Evolutionary conservation across 2,329 filamentous ascomycete genomes (phyloP), one percentile per base, ranked within the genome.

Genomic region (Annulohypoxylon truncatum): DNA sequence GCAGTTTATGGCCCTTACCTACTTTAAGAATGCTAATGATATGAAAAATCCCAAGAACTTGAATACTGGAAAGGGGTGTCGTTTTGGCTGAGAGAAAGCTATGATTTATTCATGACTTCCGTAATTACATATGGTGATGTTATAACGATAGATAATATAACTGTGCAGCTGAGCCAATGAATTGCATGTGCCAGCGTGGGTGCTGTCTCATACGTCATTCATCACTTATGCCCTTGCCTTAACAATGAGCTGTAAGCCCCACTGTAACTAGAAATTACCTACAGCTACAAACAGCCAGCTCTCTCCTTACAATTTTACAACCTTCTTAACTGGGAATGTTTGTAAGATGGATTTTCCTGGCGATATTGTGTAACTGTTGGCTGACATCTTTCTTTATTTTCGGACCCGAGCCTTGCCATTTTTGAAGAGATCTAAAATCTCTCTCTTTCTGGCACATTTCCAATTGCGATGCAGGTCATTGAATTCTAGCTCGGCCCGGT

Each of bases 211-310:
- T 67, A 67, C 65, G 61, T 68, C 65, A 68, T 62, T 42, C 18
- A 22, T 3, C 9, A 15, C 42, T 53, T 26, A 51, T 48, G 31
- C 52, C 31, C 42, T 38, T 22, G 35, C 31, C 35, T 44, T 22
- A 46, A 42, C 24, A 35, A 40, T 35, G 53, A 61, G 61, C 65
- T 65, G 57, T 51, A 61, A 64, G 65, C 65, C 56, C 65, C 65
- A 67, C 65, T 64, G 61, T 50, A 67, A 51, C 65, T 53, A 44
- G 29, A 61, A 58, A 54, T 50, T 33, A 46, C 29, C 44, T 33
- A 46, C 29, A 46, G 44, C 50, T 60, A 44, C 55, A 53, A 61
- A 63, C 46, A 42, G 28, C 55, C 60, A 54, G 61, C 51, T 57
- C 56, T 26, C 51, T 40, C 38, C 61, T 29, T 48, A 48, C 4